Evolutionary conservation across 495 filamentous ascomycete species (phyloP), one percentile per base, ranked within the genome.

Genomic region (Bryoglossum gracile): DNA sequence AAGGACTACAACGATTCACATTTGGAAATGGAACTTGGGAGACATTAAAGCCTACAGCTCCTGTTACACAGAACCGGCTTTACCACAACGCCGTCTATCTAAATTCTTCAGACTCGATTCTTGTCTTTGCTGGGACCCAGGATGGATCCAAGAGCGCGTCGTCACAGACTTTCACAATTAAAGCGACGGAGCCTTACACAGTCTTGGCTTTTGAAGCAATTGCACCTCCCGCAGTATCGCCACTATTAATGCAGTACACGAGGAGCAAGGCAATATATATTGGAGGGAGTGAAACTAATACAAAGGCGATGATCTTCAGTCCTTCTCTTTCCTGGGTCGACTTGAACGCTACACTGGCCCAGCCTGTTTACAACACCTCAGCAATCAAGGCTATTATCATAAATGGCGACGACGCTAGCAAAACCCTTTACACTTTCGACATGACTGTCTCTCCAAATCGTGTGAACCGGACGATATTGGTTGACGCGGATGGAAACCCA

Each of bases 1-100:
- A 75, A 23, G 92, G 92, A n/a, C 62, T 98, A 21, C 89, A 95
- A 59, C 78, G 84, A 51, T 98, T 80, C 58, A 80, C 78, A 0
- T 96, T 95, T 62, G 66, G 74, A n/a, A 75, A 79, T 37, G 67
- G 77, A 45, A 78, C 73, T 56, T 98, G 92, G 92, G 75, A 85
- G 53, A 80, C 75, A 2, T 69, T 95, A 25, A 58, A 56, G 28
- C 71, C 82, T 5, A 50, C 67, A 4, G 61, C 65, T 1, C 48
- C 62, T 3, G 77, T 84, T 17, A 79, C 87, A 24, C 72, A 82
- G 54, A 79, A 89, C 56, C 80, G 85, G 32, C 68, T 77, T 50
- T 73, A 74, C 48, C 92, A 98, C 60, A 82, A 79, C 51, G 86
- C 86, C 11, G 76, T 76, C 8, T 98, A 86, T 61, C 62, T 98